Percentiles rank a stretch among this genome's conserved stretches.
These are phyloP conservation scores for Pyrenula aspistea DNA, from an alignment of 495 filamentous ascomycete species.

Conservation along the genomic window DNA sequence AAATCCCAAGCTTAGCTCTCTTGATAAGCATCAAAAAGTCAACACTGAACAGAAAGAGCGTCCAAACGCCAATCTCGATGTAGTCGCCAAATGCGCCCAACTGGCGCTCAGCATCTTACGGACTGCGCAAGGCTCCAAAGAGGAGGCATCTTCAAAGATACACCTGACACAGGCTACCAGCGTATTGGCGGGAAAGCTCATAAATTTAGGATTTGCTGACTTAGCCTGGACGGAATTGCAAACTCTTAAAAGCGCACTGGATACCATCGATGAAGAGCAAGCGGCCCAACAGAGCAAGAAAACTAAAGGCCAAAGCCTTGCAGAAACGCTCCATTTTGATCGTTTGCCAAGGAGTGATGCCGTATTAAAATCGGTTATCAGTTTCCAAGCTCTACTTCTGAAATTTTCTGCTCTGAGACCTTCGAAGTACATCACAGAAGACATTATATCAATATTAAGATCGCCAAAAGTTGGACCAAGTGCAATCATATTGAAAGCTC, in stretches of 20 bases:
- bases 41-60: constrained; percentile 6
- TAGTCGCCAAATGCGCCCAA: constrained; percentile 62
- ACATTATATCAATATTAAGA: not conserved
- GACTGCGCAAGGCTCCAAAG: constrained; percentile 32
- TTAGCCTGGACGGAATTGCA: constrained; percentile 68
- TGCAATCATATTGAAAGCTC: not conserved
- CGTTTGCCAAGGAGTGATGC: not conserved
- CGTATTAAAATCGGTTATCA: not conserved
- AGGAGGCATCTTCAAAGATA: constrained; percentile 41
- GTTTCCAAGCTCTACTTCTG: not conserved
- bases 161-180: constrained; percentile 81
- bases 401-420: not conserved
- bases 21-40: constrained; percentile 11
- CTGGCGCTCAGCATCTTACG: constrained; percentile 61
- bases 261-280: not conserved
- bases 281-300: not conserved
- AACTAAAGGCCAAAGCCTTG: not conserved
- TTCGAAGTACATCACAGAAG: not conserved
- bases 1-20: constrained; percentile 33
- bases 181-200: constrained; percentile 57
- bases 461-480: not conserved
- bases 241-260: not conserved
- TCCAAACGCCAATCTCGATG: constrained; percentile 19
- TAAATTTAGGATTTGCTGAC: constrained; percentile 61
- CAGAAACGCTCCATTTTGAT: not conserved